A percentile compares a stretch with the other conserved stretches of the same genome.
Evolutionary conservation across 371 early-diverging fungal genomes (phyloP).

Genomic region (Mucor saturninus): DNA sequence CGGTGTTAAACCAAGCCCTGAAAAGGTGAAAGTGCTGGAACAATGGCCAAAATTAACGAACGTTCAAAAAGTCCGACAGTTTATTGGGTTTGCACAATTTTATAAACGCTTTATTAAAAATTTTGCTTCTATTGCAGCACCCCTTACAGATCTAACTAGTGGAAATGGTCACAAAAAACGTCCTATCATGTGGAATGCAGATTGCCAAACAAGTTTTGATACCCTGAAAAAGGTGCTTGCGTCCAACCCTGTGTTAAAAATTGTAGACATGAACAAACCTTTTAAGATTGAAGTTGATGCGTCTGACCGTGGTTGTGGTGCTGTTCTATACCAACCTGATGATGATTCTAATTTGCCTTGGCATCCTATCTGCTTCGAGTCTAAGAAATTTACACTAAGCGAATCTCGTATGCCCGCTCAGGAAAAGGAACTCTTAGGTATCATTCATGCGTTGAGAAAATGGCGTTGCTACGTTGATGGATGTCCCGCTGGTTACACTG

Average conservation of each 20-base stretch:
- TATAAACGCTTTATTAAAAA: constrained; percentile 41
- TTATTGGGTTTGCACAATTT: constrained; percentile 38
- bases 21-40: constrained; percentile 37
- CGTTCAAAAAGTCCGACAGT: constrained; percentile 40
- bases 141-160: constrained; percentile 43
- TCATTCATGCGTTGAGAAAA: constrained; percentile 30
- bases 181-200: constrained; percentile 22
- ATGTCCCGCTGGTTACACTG: constrained; percentile 13
- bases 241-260: constrained; percentile 25
- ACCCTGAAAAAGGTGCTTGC: constrained; percentile 20
- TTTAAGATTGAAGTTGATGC: constrained; percentile 44
- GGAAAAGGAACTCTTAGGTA: constrained; percentile 41
- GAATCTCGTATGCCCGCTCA: constrained; percentile 39
- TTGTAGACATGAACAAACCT: constrained; percentile 30
- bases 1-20: constrained; percentile 32
- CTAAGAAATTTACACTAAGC: constrained; percentile 30
- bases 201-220: constrained; percentile 33
- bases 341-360: constrained; percentile 10
- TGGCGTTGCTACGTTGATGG: constrained; percentile 43
- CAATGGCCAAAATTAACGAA: constrained; percentile 43
- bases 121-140: constrained; percentile 42
- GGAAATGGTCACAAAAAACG: constrained; percentile 28
- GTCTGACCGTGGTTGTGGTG: constrained; percentile 34
- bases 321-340: constrained; percentile 38
- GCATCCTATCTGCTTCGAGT: constrained; percentile 43